phyloP scores from a whole-genome alignment of 192 early-diverging fungal species.

The Piromyces finnis region DNA sequence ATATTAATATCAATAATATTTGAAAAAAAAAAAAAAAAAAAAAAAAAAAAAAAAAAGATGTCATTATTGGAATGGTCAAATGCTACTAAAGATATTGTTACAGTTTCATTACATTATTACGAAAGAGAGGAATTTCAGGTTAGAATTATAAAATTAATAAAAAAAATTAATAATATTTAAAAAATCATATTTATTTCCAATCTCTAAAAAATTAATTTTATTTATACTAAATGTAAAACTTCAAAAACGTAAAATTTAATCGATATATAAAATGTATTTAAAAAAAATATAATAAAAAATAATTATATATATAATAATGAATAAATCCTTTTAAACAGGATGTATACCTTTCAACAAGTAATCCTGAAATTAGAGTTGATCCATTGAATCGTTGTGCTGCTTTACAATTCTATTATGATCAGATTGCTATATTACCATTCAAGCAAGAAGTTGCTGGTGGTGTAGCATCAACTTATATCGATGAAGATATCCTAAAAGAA shows the following conservation, averaged over 20 bases:
- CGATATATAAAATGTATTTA: no score
- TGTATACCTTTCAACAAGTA: slow-evolving; percentile 11
- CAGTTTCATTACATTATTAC: slow-evolving; percentile 92
- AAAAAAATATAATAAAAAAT: no score
- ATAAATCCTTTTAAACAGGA: no score
- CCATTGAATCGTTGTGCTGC: slow-evolving; percentile 76
- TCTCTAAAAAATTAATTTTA: no score
- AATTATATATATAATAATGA: no score
- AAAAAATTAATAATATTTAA: background rate
- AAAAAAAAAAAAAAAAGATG: slow-evolving; percentile 39
- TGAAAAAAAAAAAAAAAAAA: no score
- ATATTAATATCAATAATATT: no score
- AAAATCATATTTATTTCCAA: no score
- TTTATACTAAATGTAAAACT: no score
- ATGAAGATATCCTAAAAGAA: slow-evolving; percentile 32
- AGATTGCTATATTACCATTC: slow-evolving; percentile 79
- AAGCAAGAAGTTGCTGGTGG: slow-evolving; percentile 36
- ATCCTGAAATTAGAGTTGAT: slow-evolving; percentile 53
- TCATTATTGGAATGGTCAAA: slow-evolving; percentile 72
- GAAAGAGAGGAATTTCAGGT: slow-evolving; percentile 80
- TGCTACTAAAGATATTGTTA: slow-evolving; percentile 53
- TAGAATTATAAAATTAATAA: background rate
- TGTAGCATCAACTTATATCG: slow-evolving; percentile 17
- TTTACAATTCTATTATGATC: slow-evolving; percentile 71
- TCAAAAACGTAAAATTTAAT: no score